phyloP scores from a whole-genome alignment of 192 early-diverging fungal species.

The Coemansia sp. region DNA sequence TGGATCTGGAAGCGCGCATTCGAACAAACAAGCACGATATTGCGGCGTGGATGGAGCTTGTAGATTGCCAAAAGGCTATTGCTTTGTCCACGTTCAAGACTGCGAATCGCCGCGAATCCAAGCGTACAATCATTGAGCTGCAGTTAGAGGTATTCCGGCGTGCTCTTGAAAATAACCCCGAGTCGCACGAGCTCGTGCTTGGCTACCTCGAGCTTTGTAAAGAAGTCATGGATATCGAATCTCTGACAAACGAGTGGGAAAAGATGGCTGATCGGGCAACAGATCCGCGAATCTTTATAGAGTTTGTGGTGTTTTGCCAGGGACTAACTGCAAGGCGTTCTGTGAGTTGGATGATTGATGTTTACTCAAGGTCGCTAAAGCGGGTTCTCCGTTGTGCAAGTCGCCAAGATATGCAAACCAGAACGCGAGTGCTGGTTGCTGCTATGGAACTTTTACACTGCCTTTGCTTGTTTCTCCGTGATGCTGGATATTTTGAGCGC shows the following conservation, averaged over 20 bases:
- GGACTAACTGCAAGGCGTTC: slow-evolving; percentile 13
- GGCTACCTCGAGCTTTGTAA: slow-evolving; percentile 26
- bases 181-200: slow-evolving; percentile 13
- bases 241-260: slow-evolving; percentile 26
- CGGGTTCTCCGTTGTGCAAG: slow-evolving; percentile 10
- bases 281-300: slow-evolving; percentile 15
- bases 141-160: slow-evolving; percentile 28
- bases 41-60: slow-evolving; percentile 26
- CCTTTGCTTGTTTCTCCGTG: slow-evolving; percentile 26
- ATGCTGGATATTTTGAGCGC: slow-evolving; percentile 27
- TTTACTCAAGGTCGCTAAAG: slow-evolving; percentile 17
- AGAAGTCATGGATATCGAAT: slow-evolving; percentile 16
- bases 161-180: slow-evolving; percentile 15
- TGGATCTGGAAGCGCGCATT: slow-evolving; percentile 13
- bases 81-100: slow-evolving; percentile 11
- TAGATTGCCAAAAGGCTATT: slow-evolving; percentile 18
- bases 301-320: slow-evolving; percentile 22
- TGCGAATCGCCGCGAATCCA: slow-evolving; percentile 4
- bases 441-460: slow-evolving; percentile 28
- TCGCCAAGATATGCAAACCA: neutral
- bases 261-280: neutral
- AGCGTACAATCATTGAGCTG: slow-evolving; percentile 19
- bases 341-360: slow-evolving; percentile 15
- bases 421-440: neutral
- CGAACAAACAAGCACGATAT: slow-evolving; percentile 18